A percentile compares a stretch with the other conserved stretches of the same genome.
These are phyloP conservation scores for Uronychia binucleata DNA, from an alignment of 73 alveolate species.

Conservation along the genomic window DNA sequence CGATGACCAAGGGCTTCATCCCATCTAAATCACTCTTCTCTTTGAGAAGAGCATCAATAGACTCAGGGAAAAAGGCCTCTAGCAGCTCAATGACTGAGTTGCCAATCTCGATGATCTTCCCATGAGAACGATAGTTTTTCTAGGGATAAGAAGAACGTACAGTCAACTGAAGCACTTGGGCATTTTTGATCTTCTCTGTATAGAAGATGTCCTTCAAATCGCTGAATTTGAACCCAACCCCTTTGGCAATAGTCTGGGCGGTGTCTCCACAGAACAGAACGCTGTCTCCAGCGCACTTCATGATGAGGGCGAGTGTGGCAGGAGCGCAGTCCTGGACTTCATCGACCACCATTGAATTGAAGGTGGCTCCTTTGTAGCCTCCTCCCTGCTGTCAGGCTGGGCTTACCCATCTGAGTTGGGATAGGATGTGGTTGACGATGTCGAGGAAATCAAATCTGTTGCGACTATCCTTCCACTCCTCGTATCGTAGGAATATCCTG, in stretches of 20 bases:
- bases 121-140: conserved; percentile 85
- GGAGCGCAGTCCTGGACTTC: conserved; percentile 85
- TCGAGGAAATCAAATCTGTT: conserved; percentile 79
- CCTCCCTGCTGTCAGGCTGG: not conserved
- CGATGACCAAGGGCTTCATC: conserved; percentile 68
- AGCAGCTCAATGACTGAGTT: conserved; percentile 73
- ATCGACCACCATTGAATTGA: conserved; percentile 78
- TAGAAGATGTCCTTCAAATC: conserved; percentile 62
- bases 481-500: conserved; percentile 66
- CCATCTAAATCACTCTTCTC: conserved; percentile 79
- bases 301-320: conserved; percentile 47
- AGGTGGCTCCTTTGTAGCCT: conserved; percentile 9
- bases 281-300: conserved; percentile 39
- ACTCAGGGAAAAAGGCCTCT: conserved; percentile 81
- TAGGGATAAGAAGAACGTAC: conserved; percentile 53
- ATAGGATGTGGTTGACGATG: conserved; percentile 62
- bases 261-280: conserved; percentile 85
- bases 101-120: conserved; percentile 76
- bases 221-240: conserved; percentile 79
- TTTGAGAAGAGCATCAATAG: conserved; percentile 77
- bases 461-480: conserved; percentile 68
- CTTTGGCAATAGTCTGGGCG: conserved; percentile 88
- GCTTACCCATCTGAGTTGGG: not conserved
- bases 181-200: conserved; percentile 11
- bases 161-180: conserved; percentile 62